Evolutionary conservation across 768 basidiomycete genomes (phyloP), one percentile per base, ranked within the genome.

Genomic region (Pisolithus marmoratus): DNA sequence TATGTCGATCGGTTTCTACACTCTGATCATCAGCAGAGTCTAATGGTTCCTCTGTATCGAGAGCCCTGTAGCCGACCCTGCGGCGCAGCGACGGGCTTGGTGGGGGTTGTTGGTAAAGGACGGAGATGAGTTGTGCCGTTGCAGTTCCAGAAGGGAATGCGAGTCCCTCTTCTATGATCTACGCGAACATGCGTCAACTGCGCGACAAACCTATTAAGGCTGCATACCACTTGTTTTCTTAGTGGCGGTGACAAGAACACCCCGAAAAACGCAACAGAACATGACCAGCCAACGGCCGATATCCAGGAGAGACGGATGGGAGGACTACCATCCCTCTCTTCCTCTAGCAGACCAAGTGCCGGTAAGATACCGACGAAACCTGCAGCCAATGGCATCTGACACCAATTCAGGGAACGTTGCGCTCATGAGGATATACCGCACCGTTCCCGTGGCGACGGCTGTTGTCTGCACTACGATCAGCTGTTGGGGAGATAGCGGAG

Each of bases 181-280:
- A 56, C 14, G 9, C 6, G 45, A 19, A 24, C 29, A 14, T 19
- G 56, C 50, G 42, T 54, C 57, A 46, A 37, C 20, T 50, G n/a
- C 26, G 17, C 20, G 8, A 46, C 34, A 47, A 38, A 44, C 31
- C 9, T 38, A 42, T 19, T 50, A 23, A 22, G 26, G 37, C 42
- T 27, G 74, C 85, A 27, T 57, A 93, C 91, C 61, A 95, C 93
- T 82, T 96, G 94, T 63, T 90, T 90, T 44, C 95, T 83, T 26
- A 98, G 79, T 7, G 94, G 95, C 15, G 94, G 92, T 2, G 95
- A 95, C 38, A 98, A 76, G 67, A 97, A 95, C n/a, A 97, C 94
- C 81, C 94, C 95, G 69, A 97, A 98, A 73, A 94, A 98, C 4
- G 94, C 94, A 24, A 95, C 80, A 6, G 86, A 90, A 55, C 82